phyloP scores from a whole-genome alignment of 2,329 filamentous ascomycete species.

The Clonostachys solani region DNA sequence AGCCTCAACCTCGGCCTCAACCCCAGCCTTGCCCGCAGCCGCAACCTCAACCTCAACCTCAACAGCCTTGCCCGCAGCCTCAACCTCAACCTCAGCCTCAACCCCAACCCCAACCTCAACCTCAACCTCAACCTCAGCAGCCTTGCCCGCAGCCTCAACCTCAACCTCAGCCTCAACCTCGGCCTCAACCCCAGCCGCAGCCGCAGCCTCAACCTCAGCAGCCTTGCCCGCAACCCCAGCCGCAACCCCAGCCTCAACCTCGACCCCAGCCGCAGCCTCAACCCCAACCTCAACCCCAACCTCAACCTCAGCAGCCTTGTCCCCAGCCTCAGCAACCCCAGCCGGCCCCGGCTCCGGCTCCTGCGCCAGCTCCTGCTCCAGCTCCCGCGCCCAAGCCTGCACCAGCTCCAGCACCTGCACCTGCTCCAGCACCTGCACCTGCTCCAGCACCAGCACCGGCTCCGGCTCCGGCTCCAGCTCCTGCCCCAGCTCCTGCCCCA shows the following conservation, averaged over 20 bases:
- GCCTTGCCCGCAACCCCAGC: not conserved
- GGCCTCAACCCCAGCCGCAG: not conserved
- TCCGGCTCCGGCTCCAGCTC: not conserved
- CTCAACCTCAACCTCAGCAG: not conserved
- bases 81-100: not conserved
- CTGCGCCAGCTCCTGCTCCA: not conserved
- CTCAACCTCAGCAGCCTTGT: not conserved
- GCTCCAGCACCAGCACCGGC: not conserved
- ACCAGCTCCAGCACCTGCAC: not conserved
- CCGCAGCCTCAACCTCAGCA: not conserved
- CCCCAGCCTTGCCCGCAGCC: not conserved
- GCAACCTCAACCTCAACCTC: not conserved
- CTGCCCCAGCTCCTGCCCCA: not conserved
- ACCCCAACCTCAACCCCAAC: not conserved
- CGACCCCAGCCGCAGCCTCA: not conserved
- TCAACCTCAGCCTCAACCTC: not conserved
- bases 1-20: not conserved
- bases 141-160: not conserved
- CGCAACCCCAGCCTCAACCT: slow-evolving; percentile 9
- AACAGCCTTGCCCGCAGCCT: not conserved
- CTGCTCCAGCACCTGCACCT: not conserved
- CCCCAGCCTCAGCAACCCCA: not conserved
- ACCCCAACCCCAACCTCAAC: not conserved
- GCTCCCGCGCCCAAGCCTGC: not conserved
- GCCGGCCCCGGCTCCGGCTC: not conserved